phyloP scores from a whole-genome alignment of 768 basidiomycete species.

The Russula olivacea region DNA sequence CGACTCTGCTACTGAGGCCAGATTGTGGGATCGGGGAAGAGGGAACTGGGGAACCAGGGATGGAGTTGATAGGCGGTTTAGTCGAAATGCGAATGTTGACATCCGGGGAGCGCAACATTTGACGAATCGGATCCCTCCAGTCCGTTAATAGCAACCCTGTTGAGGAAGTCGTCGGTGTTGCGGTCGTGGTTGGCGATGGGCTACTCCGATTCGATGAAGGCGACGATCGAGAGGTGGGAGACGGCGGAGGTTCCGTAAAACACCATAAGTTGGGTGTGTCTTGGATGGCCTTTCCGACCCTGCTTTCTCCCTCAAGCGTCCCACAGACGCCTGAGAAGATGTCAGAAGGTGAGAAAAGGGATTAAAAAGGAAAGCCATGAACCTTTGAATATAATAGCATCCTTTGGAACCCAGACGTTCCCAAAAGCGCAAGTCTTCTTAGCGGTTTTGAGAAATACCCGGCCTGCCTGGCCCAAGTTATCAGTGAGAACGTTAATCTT shows the following conservation, averaged over 20 bases:
- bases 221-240: neutral
- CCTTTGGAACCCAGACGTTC: neutral
- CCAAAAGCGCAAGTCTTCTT: neutral
- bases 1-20: neutral
- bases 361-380: too few relatives aligned
- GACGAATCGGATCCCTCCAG: neutral
- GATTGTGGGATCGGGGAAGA: neutral
- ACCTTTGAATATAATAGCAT: constrained; percentile 16
- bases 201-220: neutral
- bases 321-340: neutral
- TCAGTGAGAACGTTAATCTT: neutral
- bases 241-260: neutral
- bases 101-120: neutral
- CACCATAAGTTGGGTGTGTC: neutral
- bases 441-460: neutral
- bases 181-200: neutral
- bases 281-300: neutral
- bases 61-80: neutral
- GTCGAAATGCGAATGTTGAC: neutral
- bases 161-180: neutral
- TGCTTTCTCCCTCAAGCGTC: neutral
- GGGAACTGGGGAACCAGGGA: neutral
- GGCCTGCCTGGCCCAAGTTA: neutral
- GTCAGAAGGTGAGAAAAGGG: neutral
- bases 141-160: neutral